phyloP scores from a whole-genome alignment of 2,329 filamentous ascomycete genomes.

The Penicillium sp. region DNA sequence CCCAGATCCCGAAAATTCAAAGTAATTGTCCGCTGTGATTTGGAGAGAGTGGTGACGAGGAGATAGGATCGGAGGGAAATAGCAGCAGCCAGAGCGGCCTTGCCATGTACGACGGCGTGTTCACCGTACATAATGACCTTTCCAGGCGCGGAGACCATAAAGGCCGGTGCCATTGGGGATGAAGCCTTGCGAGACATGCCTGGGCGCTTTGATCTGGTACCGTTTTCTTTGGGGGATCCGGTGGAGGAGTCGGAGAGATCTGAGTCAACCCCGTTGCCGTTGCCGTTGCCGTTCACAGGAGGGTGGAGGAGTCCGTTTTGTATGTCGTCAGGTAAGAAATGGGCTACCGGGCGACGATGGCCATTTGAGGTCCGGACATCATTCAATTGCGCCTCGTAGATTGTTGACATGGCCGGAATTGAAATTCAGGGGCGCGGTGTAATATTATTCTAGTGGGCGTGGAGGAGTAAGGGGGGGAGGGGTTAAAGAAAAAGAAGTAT shows the following conservation, averaged over 20 bases:
- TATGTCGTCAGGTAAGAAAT: slow-evolving; percentile 24
- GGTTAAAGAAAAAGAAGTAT: not conserved
- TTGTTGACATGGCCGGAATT: slow-evolving; percentile 12
- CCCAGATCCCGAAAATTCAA: slow-evolving; percentile 90
- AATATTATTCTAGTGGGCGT: not conserved
- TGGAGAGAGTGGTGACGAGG: slow-evolving; percentile 89
- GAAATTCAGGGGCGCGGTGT: slow-evolving; percentile 12
- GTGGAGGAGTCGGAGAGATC: slow-evolving; percentile 24
- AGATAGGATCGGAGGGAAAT: slow-evolving; percentile 96
- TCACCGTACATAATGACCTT: slow-evolving; percentile 99
- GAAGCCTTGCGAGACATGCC: slow-evolving; percentile 40
- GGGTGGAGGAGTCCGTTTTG: slow-evolving; percentile 17
- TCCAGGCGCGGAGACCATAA: slow-evolving; percentile 96
- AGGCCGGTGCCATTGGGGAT: slow-evolving; percentile 73
- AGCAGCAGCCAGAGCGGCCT: slow-evolving; percentile 91
- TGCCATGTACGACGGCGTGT: slow-evolving; percentile 96
- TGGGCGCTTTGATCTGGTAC: slow-evolving; percentile 9
- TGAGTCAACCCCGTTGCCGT: not conserved
- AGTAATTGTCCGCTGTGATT: slow-evolving; percentile 83
- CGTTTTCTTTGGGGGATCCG: slow-evolving; percentile 16
- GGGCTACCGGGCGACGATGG: slow-evolving; percentile 30
- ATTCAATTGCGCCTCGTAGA: slow-evolving; percentile 28
- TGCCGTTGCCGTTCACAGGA: slow-evolving; percentile 10
- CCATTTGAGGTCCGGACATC: slow-evolving; percentile 26
- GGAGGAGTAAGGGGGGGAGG: slow-evolving; percentile 2